Percentiles rank a stretch among this genome's conserved stretches.
Conservation (phyloP, 2,329 filamentous ascomycete genomes). For the Colletotrichum chlorophyti region DNA sequence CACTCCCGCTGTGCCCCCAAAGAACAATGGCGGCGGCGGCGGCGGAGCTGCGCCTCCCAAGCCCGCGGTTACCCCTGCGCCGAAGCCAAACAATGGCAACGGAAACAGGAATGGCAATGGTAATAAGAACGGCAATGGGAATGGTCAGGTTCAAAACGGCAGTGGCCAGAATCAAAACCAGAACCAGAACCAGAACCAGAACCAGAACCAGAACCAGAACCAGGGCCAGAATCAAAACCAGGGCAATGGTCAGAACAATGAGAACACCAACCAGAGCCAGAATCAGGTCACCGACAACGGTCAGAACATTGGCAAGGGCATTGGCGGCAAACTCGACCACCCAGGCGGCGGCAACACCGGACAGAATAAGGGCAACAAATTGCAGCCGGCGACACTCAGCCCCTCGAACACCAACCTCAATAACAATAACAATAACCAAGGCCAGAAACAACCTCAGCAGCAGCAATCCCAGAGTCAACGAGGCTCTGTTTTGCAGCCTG, state of each 20-base stretch:
- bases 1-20: slow-evolving; percentile 10
- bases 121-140: neutral
- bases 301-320: neutral
- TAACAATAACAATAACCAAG: neutral
- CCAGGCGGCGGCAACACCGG: neutral
- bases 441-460: neutral
- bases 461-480: neutral
- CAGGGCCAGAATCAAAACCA: neutral
- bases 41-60: slow-evolving; percentile 1
- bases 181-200: neutral
- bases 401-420: neutral
- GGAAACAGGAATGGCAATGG: neutral
- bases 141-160: too few relatives aligned
- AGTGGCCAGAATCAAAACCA: neutral
- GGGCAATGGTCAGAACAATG: neutral
- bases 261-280: neutral
- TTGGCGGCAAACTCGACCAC: neutral
- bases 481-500: neutral
- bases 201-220: neutral
- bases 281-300: neutral
- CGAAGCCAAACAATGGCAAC: neutral
- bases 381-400: neutral
- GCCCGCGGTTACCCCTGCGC: neutral
- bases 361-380: neutral
- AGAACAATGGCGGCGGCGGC: neutral